These are phyloP conservation scores for Xylariaceae sp. DNA, from an alignment of 2,329 filamentous ascomycete species.

Conservation along the genomic window DNA sequence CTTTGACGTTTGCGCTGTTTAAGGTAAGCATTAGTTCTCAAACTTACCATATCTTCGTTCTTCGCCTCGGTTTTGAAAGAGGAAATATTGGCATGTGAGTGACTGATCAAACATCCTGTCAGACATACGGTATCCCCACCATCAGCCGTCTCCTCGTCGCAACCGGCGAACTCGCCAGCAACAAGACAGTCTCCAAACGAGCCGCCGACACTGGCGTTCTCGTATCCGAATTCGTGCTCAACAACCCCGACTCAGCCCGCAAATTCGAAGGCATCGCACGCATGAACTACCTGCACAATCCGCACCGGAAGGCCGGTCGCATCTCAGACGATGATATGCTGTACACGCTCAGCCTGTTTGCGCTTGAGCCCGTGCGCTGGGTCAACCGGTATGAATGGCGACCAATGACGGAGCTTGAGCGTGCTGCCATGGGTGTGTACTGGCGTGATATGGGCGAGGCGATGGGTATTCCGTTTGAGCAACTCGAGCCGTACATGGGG, in stretches of 20 bases:
- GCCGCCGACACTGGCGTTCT: slow-evolving; percentile 48
- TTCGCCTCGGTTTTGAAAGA: neutral
- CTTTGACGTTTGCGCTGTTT: slow-evolving; percentile 55
- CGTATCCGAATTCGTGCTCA: slow-evolving; percentile 42
- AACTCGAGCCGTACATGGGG: slow-evolving; percentile 22
- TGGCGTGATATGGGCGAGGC: slow-evolving; percentile 54
- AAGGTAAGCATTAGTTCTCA: slow-evolving; percentile 34
- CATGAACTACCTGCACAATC: slow-evolving; percentile 58
- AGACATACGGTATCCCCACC: slow-evolving; percentile 48
- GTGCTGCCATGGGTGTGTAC: slow-evolving; percentile 50
- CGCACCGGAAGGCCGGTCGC: slow-evolving; percentile 51
- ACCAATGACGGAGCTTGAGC: slow-evolving; percentile 47
- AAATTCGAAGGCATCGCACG: slow-evolving; percentile 51
- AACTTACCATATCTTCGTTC: slow-evolving; percentile 2
- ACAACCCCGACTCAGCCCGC: slow-evolving; percentile 40
- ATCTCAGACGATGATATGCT: slow-evolving; percentile 60
- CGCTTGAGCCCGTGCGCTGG: slow-evolving; percentile 50
- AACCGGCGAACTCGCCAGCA: slow-evolving; percentile 44
- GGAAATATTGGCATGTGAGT: too few species aligned
- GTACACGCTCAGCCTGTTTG: slow-evolving; percentile 59
- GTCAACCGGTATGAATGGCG: slow-evolving; percentile 54
- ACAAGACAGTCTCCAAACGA: slow-evolving; percentile 45
- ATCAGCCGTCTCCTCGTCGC: slow-evolving; percentile 46
- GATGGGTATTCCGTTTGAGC: slow-evolving; percentile 46
- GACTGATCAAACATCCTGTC: too few species aligned